Evolutionary conservation across 192 early-diverging fungal genomes (phyloP).

Genomic region (Backusella mclennaniae): DNA sequence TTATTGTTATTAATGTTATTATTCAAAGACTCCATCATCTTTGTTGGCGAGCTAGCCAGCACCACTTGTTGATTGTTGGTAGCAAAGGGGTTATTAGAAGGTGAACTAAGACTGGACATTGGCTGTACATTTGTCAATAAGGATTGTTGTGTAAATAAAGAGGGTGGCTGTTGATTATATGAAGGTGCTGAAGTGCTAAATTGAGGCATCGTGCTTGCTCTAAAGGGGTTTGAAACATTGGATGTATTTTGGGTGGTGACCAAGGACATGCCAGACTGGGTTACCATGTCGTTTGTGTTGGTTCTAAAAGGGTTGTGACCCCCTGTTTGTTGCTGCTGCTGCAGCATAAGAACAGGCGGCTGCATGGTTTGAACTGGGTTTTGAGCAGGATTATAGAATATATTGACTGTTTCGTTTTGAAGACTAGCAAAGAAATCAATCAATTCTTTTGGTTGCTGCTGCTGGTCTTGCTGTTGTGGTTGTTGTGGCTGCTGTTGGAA

Average conservation of each 20-base stretch:
- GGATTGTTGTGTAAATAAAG: neutral
- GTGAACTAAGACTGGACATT: neutral
- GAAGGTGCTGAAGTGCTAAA: conserved; percentile 1
- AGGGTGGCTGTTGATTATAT: neutral
- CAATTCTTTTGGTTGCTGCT: conserved; percentile 26
- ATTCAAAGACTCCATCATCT: neutral
- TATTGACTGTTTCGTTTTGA: conserved; percentile 24
- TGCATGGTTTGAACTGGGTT: neutral
- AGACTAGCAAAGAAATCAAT: conserved; percentile 35
- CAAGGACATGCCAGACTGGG: neutral
- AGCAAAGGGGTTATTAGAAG: neutral
- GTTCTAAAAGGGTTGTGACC: conserved; percentile 4
- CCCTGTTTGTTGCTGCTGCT: neutral
- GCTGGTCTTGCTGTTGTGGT: neutral
- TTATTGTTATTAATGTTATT: neutral
- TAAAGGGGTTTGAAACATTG: conserved; percentile 19
- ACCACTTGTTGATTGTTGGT: neutral
- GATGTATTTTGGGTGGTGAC: neutral
- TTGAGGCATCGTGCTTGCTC: conserved; percentile 22
- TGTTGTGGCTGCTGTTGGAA: neutral
- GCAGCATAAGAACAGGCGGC: neutral
- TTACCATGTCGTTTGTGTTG: neutral
- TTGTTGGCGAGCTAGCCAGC: neutral
- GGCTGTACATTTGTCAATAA: neutral
- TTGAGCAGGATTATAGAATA: conserved; percentile 16